Base-by-base conservation (phyloP, 345 rosid genomes). In the Eutrema heterophyllum region DNA sequence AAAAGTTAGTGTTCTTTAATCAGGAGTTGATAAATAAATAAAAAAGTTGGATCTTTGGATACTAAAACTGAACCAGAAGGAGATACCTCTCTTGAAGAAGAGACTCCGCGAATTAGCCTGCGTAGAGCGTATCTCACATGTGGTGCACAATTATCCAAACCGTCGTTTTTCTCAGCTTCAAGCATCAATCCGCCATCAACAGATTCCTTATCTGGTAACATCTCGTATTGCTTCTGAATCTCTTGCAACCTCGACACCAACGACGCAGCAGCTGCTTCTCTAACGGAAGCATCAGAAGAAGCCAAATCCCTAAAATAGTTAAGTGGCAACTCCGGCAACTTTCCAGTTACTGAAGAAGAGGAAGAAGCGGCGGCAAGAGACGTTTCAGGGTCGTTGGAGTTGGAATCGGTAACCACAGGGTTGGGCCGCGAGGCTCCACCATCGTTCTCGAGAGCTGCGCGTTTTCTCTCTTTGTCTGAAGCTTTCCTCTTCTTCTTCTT, bases 1-100 rank as follows among this genome's bases (percentile, higher is more conserved):
- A 1, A 32, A 40, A 21, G 5, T 29, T 15, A 73, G 29, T 6
- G 14, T 27, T 67, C 16, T 64, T 52, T 13, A 68, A 26, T 55
- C 21, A 64, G 33, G n/a, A 4, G 39, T 6, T 16, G 67, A 7
- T 27, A 32, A 40, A 63, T 30, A 48, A 40, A 53, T 0, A 29
- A 39, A 48, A 30, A 53, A 44, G 46, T 5, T 27, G 0, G 8
- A 46, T 30, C 21, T 46, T 29, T 71, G 9, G 32, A 57, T 38
- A 70, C 0, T 6, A 12, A 10, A 48, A 50, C 4, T 1, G 44
- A 49, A 39, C 4, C 13, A 59, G 54, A 59, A 69, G 14, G 13
- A 40, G 81, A 62, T 67, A 92, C 99, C 97, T 92, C 97, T 79
- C 98, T 86, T 3, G 99, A 89, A 1, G 99, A 95, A 53, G 98